phyloP scores from a whole-genome alignment of 169 alveolate species.

The Eimeria mitis region DNA sequence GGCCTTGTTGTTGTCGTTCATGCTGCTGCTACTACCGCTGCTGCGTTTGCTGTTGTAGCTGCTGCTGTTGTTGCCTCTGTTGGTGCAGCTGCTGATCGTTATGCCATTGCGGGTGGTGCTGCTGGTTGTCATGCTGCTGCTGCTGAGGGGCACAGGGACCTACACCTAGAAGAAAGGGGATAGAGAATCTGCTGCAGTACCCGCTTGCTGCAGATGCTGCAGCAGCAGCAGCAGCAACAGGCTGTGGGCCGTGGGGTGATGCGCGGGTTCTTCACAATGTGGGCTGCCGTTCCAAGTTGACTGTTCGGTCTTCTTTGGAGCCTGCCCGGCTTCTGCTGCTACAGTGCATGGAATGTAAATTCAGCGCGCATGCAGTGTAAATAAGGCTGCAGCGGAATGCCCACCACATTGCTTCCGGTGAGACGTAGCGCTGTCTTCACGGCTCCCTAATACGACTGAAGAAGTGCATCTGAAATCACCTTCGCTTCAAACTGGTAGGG shows the following conservation, averaged over 20 bases:
- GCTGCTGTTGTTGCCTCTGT: not conserved
- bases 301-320: not conserved
- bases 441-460: not conserved
- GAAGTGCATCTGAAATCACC: not conserved
- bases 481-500: not conserved
- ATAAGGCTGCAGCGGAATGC: not conserved
- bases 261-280: not conserved
- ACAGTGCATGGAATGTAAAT: no score
- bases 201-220: not conserved
- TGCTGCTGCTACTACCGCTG: not conserved
- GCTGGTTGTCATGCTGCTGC: no score
- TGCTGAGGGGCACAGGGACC: not conserved
- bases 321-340: not conserved
- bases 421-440: not conserved
- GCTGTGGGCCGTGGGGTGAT: not conserved
- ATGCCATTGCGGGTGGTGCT: not conserved
- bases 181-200: not conserved
- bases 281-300: not conserved
- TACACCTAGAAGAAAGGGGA: not conserved
- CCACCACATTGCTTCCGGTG: not conserved
- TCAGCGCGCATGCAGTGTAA: not conserved
- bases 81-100: not conserved
- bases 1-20: not conserved
- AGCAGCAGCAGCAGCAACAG: no score
- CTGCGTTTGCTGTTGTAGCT: not conserved